These are phyloP conservation scores for Nitzschia sp. DNA, from an alignment of 108 stramenopile species.

Conservation along the genomic window DNA sequence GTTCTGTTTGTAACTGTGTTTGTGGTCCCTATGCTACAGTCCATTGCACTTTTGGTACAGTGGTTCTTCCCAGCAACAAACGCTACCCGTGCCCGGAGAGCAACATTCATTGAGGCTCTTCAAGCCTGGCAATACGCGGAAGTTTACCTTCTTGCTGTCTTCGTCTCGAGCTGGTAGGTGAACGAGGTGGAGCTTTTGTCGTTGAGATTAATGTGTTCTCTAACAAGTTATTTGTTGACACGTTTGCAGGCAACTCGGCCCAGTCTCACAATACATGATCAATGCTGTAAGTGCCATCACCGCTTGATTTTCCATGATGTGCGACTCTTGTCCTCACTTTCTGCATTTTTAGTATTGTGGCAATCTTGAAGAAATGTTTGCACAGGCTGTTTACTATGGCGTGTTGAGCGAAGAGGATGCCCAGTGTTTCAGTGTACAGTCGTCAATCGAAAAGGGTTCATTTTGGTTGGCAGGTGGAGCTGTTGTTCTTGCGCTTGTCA, in stretches of 20 bases:
- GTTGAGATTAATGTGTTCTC: not conserved
- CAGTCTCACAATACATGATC: conserved; percentile 70
- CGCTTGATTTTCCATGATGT: not conserved
- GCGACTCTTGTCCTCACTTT: not conserved
- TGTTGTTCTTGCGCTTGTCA: conserved; percentile 43
- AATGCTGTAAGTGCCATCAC: conserved; percentile 24
- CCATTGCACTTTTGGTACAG: conserved; percentile 38
- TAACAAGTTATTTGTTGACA: not conserved
- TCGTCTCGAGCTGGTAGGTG: conserved; percentile 65
- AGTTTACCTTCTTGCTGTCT: conserved; percentile 68
- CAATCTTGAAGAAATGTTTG: conserved; percentile 51
- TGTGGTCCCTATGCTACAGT: conserved; percentile 69
- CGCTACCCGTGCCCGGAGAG: conserved; percentile 20
- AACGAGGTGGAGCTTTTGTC: not conserved
- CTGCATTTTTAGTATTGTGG: conserved; percentile 44
- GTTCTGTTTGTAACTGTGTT: conserved; percentile 63
- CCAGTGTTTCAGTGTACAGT: conserved; percentile 72
- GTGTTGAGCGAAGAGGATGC: conserved; percentile 68
- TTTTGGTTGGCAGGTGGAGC: conserved; percentile 61
- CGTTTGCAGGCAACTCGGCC: conserved; percentile 54
- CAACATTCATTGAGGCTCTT: conserved; percentile 50
- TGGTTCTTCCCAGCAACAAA: conserved; percentile 69
- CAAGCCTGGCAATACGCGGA: conserved; percentile 85
- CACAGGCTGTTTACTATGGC: conserved; percentile 59
- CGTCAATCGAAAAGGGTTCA: conserved; percentile 50